Evolutionary conservation across 177 flowering plant species (phyloP).

Genomic region (Vitis hybrid): DNA sequence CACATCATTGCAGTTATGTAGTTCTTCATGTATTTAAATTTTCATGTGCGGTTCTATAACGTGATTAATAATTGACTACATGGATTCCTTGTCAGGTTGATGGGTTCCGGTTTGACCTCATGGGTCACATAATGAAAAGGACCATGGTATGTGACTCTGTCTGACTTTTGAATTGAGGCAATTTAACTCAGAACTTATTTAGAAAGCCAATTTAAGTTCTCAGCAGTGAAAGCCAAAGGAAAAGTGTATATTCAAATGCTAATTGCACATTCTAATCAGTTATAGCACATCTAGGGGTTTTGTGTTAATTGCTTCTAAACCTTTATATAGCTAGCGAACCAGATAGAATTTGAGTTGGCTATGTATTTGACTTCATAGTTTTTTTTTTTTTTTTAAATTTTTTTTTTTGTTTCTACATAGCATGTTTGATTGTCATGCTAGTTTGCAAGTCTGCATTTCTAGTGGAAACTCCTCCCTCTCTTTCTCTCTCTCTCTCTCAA

Average conservation of each 20-base stretch:
- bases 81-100: slow-evolving; percentile 61
- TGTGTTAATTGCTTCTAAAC: neutral
- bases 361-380: neutral
- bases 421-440: neutral
- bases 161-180: neutral
- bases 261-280: neutral
- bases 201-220: neutral
- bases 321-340: neutral
- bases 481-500: neutral
- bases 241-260: neutral
- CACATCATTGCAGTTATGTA: too few relatives aligned
- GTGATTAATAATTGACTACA: neutral
- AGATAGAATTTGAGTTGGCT: neutral
- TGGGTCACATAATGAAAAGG: slow-evolving; percentile 93
- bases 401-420: neutral
- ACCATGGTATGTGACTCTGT: slow-evolving; percentile 63
- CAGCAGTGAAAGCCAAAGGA: neutral
- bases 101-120: slow-evolving; percentile 97
- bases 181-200: neutral
- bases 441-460: neutral
- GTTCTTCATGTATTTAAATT: neutral
- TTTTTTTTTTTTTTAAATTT: neutral
- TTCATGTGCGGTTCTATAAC: neutral
- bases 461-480: neutral
- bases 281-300: neutral